A percentile compares a stretch with the other conserved stretches of the same genome.
These are phyloP conservation scores for Colletotrichum sp. DNA, from an alignment of 2,329 filamentous ascomycete species.

Conservation along the genomic window DNA sequence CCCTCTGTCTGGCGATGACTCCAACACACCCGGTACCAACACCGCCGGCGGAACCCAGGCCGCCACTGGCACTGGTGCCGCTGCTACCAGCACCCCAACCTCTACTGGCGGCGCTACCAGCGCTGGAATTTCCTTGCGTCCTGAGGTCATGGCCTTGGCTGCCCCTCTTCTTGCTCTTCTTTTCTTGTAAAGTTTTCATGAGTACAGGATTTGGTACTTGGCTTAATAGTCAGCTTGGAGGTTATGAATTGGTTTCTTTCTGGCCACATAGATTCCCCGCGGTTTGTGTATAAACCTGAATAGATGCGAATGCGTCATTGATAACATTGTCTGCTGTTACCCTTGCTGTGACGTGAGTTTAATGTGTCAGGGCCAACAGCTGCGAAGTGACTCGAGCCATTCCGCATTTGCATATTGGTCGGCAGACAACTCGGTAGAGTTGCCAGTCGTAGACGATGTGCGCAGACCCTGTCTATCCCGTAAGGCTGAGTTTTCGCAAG, in stretches of 20 bases:
- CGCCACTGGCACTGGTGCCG: not conserved
- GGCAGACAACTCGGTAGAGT: not conserved
- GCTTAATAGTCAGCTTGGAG: conserved; percentile 7
- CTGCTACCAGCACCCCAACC: conserved; percentile 22
- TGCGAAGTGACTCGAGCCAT: not conserved
- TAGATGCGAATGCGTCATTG: not conserved
- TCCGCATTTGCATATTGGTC: not conserved
- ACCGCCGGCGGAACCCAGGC: conserved; percentile 24
- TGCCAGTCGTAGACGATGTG: not conserved
- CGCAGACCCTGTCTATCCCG: not conserved
- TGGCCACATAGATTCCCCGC: conserved; percentile 17
- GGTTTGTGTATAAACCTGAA: conserved; percentile 12
- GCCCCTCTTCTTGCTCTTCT: conserved; percentile 19
- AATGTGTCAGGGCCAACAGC: not conserved
- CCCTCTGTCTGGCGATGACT: conserved; percentile 46
- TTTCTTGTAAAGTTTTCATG: conserved; percentile 16
- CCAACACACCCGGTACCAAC: conserved; percentile 53
- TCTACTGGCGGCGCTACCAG: conserved; percentile 32
- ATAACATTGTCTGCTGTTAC: not conserved
- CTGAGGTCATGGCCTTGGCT: conserved; percentile 5
- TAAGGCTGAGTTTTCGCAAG: not conserved
- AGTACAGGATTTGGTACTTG: not conserved
- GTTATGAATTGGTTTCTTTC: conserved; percentile 17
- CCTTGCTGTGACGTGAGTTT: not conserved
- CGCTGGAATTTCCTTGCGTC: conserved; percentile 17